These are phyloP conservation scores for Penicillium goetzii DNA, from an alignment of 495 filamentous ascomycete genomes.

Conservation along the genomic window DNA sequence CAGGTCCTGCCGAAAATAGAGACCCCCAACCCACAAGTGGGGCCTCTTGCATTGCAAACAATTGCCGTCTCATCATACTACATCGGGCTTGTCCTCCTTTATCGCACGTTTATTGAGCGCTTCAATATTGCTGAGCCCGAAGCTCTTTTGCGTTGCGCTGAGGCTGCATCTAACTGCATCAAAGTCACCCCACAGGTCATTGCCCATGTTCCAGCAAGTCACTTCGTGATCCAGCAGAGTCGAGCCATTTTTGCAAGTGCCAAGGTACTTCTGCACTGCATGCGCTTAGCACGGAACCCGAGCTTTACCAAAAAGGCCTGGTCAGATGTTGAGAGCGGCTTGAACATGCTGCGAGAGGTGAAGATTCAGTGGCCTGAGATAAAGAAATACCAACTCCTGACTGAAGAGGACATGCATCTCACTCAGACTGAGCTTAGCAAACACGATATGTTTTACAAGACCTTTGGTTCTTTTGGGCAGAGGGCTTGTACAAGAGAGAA, in stretches of 20 bases:
- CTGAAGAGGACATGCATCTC: slow-evolving; percentile 9
- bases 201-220: background rate
- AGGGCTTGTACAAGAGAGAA: background rate
- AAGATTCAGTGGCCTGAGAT: slow-evolving; percentile 25
- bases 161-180: background rate
- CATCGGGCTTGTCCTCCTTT: background rate
- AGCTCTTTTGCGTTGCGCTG: background rate
- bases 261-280: background rate
- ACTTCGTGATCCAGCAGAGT: background rate
- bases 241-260: background rate
- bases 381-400: slow-evolving; percentile 18
- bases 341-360: slow-evolving; percentile 16
- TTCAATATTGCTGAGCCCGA: background rate
- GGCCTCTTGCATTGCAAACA: background rate
- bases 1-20: background rate
- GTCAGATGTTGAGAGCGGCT: slow-evolving; percentile 18
- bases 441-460: background rate
- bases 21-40: background rate
- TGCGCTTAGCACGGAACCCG: background rate
- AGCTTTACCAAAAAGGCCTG: slow-evolving; percentile 6
- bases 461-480: background rate
- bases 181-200: background rate
- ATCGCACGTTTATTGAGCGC: background rate
- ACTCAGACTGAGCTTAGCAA: background rate
- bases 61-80: background rate